Conservation (phyloP, 2,329 filamentous ascomycete species). For the Fonsecaea multimorphosa region DNA sequence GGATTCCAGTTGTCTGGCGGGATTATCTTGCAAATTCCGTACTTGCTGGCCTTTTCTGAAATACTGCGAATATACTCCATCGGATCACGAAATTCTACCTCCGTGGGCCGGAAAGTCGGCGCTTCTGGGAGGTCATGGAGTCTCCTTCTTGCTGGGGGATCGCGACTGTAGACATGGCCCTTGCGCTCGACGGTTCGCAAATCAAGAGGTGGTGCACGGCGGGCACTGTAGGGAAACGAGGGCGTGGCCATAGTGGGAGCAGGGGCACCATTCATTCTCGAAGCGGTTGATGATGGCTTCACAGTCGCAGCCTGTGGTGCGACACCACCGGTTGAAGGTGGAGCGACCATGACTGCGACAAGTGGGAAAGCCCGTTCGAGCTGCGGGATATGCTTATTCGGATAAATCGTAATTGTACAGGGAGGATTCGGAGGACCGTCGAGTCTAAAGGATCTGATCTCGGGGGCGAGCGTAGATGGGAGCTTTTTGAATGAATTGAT, state of each 20-base stretch:
- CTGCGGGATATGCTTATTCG: slow-evolving; percentile 11
- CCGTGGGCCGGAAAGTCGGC: slow-evolving; percentile 85
- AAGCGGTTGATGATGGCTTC: slow-evolving; percentile 37
- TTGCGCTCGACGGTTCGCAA: slow-evolving; percentile 89
- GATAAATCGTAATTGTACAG: slow-evolving; percentile 2
- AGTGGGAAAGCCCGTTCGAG: slow-evolving; percentile 5
- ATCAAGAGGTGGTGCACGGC: slow-evolving; percentile 74
- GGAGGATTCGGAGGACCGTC: slow-evolving; percentile 1
- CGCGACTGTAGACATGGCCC: slow-evolving; percentile 77
- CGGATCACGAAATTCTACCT: slow-evolving; percentile 93
- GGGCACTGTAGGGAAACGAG: slow-evolving; percentile 67
- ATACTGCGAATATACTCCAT: slow-evolving; percentile 95
- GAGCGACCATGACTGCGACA: slow-evolving; percentile 52
- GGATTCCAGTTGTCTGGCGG: slow-evolving; percentile 94
- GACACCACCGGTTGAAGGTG: slow-evolving; percentile 49
- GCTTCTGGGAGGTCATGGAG: slow-evolving; percentile 88
- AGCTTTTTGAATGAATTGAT: slow-evolving; percentile 11
- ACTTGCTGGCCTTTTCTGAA: slow-evolving; percentile 80
- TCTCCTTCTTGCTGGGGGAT: slow-evolving; percentile 76
- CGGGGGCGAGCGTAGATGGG: not conserved
- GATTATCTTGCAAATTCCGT: slow-evolving; percentile 93
- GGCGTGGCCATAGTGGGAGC: slow-evolving; percentile 52
- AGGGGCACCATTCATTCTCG: slow-evolving; percentile 51
- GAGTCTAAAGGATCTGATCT: not conserved
- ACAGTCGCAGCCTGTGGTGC: slow-evolving; percentile 34